Percentiles rank a stretch among this genome's conserved stretches.
phyloP scores from a whole-genome alignment of 352 stramenopile genomes.

The Phytopythium ostracodes region DNA sequence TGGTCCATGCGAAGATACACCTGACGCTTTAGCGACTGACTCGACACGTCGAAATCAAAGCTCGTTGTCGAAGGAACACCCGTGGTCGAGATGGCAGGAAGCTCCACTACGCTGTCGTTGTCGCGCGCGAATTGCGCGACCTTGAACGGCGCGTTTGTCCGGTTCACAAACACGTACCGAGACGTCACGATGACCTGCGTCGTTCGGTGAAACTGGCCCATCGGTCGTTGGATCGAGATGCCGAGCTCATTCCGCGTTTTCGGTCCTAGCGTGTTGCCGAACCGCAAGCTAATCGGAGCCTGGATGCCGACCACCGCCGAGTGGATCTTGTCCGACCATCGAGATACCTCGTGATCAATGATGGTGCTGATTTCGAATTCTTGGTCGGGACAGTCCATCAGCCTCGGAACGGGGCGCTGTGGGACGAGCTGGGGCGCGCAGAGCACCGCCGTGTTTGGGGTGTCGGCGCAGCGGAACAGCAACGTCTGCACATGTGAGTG shows the following conservation, averaged over 20 bases:
- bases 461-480: slow-evolving; percentile 70
- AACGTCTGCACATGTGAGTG: slow-evolving; percentile 82
- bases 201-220: slow-evolving; percentile 85
- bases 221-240: slow-evolving; percentile 80
- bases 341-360: slow-evolving; percentile 75
- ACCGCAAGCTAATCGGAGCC: slow-evolving; percentile 74
- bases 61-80: slow-evolving; percentile 33
- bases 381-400: slow-evolving; percentile 84
- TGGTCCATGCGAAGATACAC: slow-evolving; percentile 80
- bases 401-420: slow-evolving; percentile 56
- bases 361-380: slow-evolving; percentile 86
- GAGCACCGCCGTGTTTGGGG: slow-evolving; percentile 33
- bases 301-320: slow-evolving; percentile 82
- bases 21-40: slow-evolving; percentile 42
- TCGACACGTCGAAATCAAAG: slow-evolving; percentile 71
- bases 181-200: slow-evolving; percentile 84
- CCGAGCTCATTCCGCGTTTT: slow-evolving; percentile 76
- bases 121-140: slow-evolving; percentile 63
- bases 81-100: slow-evolving; percentile 36
- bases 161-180: slow-evolving; percentile 87
- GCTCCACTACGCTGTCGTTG: slow-evolving; percentile 60
- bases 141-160: slow-evolving; percentile 70
- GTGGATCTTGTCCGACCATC: slow-evolving; percentile 87
- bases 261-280: slow-evolving; percentile 58
- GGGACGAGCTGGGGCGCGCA: slow-evolving; percentile 59